Conservation (phyloP, 441 rosid genomes). For the Flueggea neowawraea region DNA sequence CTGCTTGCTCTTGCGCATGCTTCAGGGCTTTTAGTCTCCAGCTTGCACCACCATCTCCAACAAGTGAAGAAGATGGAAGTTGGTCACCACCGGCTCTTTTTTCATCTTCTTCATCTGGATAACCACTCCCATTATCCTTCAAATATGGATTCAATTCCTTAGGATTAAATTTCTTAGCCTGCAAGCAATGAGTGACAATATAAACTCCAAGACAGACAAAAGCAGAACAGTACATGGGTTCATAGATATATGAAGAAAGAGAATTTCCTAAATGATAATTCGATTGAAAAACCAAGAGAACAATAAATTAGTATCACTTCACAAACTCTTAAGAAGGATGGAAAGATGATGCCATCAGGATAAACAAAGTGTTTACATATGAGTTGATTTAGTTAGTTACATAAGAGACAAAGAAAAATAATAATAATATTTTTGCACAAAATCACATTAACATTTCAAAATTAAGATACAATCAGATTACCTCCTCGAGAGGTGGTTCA, state of each 20-base stretch:
- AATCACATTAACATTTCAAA: too few species aligned
- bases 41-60: conserved; percentile 96
- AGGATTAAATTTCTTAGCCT: conserved; percentile 52
- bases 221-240: background rate
- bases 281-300: too few species aligned
- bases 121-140: conserved; percentile 71
- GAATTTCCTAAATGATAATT: too few species aligned
- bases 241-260: too few species aligned
- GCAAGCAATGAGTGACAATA: conserved; percentile 8
- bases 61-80: conserved; percentile 51
- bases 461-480: conserved; percentile 7
- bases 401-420: too few species aligned
- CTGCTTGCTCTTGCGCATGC: conserved; percentile 90
- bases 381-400: too few species aligned
- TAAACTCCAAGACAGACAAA: background rate
- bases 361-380: too few species aligned
- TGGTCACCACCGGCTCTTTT: conserved; percentile 30
- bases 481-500: conserved; percentile 52
- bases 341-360: too few species aligned
- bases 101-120: conserved; percentile 65
- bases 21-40: conserved; percentile 91
- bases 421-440: too few species aligned
- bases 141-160: conserved; percentile 85
- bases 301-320: too few species aligned
- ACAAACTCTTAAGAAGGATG: too few species aligned